A percentile compares a stretch with the other conserved stretches of the same genome.
phyloP scores from a whole-genome alignment of 2,329 filamentous ascomycete genomes.

The Fusarium sp. region DNA sequence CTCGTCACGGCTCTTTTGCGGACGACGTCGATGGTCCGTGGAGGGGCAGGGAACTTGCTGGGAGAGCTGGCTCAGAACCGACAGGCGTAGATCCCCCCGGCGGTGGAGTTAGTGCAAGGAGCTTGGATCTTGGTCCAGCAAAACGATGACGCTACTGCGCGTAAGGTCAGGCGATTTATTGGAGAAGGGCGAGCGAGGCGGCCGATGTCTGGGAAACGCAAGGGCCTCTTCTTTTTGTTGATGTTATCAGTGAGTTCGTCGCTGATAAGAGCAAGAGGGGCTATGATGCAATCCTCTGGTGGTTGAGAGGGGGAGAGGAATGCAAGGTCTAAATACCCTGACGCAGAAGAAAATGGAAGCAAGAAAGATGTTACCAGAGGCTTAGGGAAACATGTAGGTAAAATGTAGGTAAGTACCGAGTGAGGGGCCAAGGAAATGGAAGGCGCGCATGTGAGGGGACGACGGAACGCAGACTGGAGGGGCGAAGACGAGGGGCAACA shows the following conservation, averaged over 20 bases:
- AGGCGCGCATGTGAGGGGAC: background rate
- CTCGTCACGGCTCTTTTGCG: slow-evolving; percentile 32
- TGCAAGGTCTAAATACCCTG: slow-evolving; percentile 13
- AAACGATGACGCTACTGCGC: slow-evolving; percentile 44
- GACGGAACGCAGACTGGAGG: background rate
- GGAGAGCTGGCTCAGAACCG: slow-evolving; percentile 33
- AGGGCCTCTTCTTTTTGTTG: slow-evolving; percentile 18
- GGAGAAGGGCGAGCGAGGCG: slow-evolving; percentile 33
- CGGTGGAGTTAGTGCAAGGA: slow-evolving; percentile 42
- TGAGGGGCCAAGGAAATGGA: slow-evolving; percentile 26
- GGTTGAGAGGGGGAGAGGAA: background rate
- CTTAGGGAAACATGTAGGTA: slow-evolving; percentile 5
- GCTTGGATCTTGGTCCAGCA: slow-evolving; percentile 37
- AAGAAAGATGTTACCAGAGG: slow-evolving; percentile 22
- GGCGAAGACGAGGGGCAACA: slow-evolving; percentile 15
- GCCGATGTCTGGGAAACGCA: slow-evolving; percentile 23
- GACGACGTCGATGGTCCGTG: slow-evolving; percentile 37
- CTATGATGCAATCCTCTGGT: background rate
- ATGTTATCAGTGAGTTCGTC: slow-evolving; percentile 11
- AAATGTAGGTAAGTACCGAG: slow-evolving; percentile 21
- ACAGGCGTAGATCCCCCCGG: slow-evolving; percentile 41
- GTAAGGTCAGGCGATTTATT: slow-evolving; percentile 43
- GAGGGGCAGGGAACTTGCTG: slow-evolving; percentile 41
- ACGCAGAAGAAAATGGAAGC: slow-evolving; percentile 22
- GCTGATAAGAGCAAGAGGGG: background rate